Percentiles rank a stretch among this genome's conserved stretches.
phyloP scores from a whole-genome alignment of 192 early-diverging fungal genomes.

The Entomortierella lignicola region DNA sequence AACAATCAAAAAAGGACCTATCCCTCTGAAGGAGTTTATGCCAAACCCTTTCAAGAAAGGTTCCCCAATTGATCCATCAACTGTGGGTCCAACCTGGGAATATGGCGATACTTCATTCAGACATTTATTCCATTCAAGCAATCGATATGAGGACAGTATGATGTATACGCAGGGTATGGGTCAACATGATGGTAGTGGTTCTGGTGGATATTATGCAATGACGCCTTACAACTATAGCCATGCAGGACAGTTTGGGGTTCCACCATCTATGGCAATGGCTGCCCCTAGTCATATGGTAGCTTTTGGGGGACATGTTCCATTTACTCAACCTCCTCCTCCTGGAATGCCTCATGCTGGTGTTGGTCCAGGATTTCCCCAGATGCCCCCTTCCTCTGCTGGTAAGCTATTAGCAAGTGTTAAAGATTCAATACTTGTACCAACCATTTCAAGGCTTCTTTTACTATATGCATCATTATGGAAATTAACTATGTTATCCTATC shows the following conservation, averaged over 20 bases:
- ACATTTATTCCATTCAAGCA: constrained; percentile 61
- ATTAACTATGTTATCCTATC: not conserved
- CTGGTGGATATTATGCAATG: constrained; percentile 56
- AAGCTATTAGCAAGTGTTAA: not conserved
- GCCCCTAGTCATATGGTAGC: constrained; percentile 54
- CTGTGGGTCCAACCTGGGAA: constrained; percentile 65
- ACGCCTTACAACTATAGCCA: constrained; percentile 41
- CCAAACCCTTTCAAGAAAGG: constrained; percentile 60
- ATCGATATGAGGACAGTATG: constrained; percentile 62
- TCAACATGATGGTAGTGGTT: constrained; percentile 54
- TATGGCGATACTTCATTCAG: constrained; percentile 64
- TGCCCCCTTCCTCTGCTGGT: constrained; percentile 55
- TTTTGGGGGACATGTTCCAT: constrained; percentile 33
- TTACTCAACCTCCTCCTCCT: constrained; percentile 39
- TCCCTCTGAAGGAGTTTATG: constrained; percentile 52
- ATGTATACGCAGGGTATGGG: constrained; percentile 54
- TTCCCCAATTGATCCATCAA: constrained; percentile 37
- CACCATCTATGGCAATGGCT: constrained; percentile 63
- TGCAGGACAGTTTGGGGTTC: constrained; percentile 52
- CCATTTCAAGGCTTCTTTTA: no score
- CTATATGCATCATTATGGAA: no score
- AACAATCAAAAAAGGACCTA: constrained; percentile 36
- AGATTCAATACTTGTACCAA: no score
- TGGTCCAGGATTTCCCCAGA: constrained; percentile 64
- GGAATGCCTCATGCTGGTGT: constrained; percentile 55